Evolutionary conservation across 257 asterid genomes (phyloP).

Genomic region (Petunia secreta): DNA sequence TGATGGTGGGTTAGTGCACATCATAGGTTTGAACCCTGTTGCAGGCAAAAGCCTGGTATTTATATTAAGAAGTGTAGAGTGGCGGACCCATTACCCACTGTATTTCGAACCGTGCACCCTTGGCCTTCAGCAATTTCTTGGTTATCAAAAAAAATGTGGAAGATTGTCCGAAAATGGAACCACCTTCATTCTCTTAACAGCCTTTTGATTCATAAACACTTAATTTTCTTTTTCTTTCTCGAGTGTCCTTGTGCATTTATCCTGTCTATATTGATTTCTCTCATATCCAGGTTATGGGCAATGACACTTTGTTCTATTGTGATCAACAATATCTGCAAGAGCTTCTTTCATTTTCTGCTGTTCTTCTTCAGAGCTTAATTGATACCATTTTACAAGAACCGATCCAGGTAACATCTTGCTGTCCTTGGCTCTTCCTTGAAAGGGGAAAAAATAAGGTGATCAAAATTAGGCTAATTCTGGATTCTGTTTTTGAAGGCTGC

Average conservation of each 20-base stretch:
- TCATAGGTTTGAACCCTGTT: too few species aligned
- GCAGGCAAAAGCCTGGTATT: too few species aligned
- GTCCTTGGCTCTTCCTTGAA: slow-evolving; percentile 21
- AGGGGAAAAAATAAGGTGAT: neutral
- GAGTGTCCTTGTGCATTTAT: neutral
- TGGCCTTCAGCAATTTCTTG: too few species aligned
- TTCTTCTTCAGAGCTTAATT: slow-evolving; percentile 50
- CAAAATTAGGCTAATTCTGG: slow-evolving; percentile 10
- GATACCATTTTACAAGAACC: slow-evolving; percentile 64
- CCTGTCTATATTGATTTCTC: slow-evolving; percentile 21
- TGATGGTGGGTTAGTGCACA: too few species aligned
- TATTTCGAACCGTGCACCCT: too few species aligned
- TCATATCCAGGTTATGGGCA: slow-evolving; percentile 50
- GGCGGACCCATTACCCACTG: too few species aligned
- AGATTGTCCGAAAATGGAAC: slow-evolving; percentile 6
- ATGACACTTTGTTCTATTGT: slow-evolving; percentile 53
- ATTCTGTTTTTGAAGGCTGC: slow-evolving; percentile 50
- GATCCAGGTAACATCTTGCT: slow-evolving; percentile 47
- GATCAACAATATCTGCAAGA: slow-evolving; percentile 58
- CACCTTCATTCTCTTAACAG: neutral
- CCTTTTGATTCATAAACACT: neutral
- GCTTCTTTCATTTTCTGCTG: slow-evolving; percentile 54
- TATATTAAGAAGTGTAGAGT: too few species aligned
- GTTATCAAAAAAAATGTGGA: neutral
- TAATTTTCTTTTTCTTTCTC: neutral